Conservation (phyloP, 225 moss, liverwort and hornwort genomes). For the Sphagnum contortum region DNA sequence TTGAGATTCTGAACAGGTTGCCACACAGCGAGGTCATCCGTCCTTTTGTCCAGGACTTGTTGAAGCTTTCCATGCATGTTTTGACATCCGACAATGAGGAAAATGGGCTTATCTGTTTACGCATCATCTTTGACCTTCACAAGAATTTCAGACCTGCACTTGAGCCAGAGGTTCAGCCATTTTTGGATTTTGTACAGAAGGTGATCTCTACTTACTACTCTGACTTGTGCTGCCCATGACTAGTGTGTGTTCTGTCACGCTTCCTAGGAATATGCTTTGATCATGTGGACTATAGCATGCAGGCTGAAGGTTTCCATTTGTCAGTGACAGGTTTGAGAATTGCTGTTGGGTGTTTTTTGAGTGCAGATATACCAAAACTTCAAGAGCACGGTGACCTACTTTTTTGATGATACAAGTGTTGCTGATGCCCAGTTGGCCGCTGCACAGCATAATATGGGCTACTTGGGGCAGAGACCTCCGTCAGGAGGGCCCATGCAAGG, state of each 20-base stretch:
- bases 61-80: conserved; percentile 99
- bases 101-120: conserved; percentile 95
- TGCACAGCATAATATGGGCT: conserved; percentile 86
- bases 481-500: conserved; percentile 82
- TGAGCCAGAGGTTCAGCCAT: conserved; percentile 98
- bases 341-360: too few relatives aligned
- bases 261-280: too few relatives aligned
- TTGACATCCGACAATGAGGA: conserved; percentile 93
- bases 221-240: neutral
- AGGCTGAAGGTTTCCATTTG: too few relatives aligned
- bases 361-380: conserved; percentile 98
- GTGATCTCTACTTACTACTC: conserved; percentile 17
- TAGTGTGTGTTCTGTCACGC: neutral
- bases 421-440: conserved; percentile 76
- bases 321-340: too few relatives aligned
- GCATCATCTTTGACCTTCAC: conserved; percentile 98
- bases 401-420: conserved; percentile 81
- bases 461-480: conserved; percentile 90
- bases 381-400: conserved; percentile 85
- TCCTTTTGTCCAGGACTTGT: conserved; percentile 91
- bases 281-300: too few relatives aligned
- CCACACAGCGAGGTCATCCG: conserved; percentile 97
- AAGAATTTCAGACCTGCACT: conserved; percentile 96
- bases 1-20: conserved; percentile 92
- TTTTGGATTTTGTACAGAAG: conserved; percentile 95